Conservation (phyloP, 495 filamentous ascomycete species). For the Penicillium psychrofluorescens region DNA sequence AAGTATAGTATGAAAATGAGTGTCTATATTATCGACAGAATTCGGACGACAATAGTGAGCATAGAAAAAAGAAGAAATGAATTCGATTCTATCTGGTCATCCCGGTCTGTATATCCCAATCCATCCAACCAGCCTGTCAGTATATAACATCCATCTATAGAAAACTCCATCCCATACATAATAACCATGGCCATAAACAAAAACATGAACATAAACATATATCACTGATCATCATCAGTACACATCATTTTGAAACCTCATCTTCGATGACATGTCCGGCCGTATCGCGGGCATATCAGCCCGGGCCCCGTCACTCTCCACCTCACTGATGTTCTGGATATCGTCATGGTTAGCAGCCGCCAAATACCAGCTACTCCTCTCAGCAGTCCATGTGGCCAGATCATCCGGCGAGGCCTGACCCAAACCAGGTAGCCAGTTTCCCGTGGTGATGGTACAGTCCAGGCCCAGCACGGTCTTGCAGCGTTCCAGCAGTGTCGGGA, state of each 20-base stretch:
- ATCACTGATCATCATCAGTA: neutral
- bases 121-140: neutral
- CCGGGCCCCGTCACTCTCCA: conserved; percentile 1
- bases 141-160: neutral
- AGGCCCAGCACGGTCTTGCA: conserved; percentile 27
- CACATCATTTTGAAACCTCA: conserved; percentile 6
- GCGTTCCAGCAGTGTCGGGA: conserved; percentile 28
- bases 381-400: conserved; percentile 9
- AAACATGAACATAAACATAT: neutral
- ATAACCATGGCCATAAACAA: neutral
- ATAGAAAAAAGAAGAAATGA: too few species aligned
- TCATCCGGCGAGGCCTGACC: conserved; percentile 6
- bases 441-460: conserved; percentile 23
- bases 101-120: neutral
- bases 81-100: too few species aligned
- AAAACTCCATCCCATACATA: too few species aligned
- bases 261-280: neutral
- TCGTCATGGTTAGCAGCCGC: conserved; percentile 1
- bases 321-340: conserved; percentile 1
- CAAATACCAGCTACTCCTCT: conserved; percentile 10
- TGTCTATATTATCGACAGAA: too few species aligned
- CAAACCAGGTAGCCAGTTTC: conserved; percentile 25
- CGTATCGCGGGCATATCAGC: conserved; percentile 1
- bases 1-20: too few species aligned
- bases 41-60: too few species aligned